Base-by-base conservation (phyloP, 805 yeast genomes). In the Pichia gijzeniarum region DNA sequence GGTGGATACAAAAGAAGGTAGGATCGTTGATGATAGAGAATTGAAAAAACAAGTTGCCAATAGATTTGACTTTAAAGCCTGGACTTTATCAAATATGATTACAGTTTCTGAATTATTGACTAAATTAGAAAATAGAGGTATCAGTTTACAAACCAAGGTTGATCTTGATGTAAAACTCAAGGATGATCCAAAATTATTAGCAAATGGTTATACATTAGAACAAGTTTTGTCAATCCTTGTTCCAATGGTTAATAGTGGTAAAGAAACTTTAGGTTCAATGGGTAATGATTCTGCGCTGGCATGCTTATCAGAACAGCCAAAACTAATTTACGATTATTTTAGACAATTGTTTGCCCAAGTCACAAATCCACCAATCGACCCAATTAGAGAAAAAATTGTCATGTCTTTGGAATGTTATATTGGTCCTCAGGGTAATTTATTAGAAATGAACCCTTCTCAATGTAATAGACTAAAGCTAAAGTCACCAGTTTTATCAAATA, bases 311-410 rank as follows among this genome's bases (percentile, higher is more conserved):
- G 91, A 86, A 62, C 95, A 89, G 67, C 98, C 99, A 36, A 83
- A 82, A 55, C 69, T 93, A 51, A 71, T 88, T 52, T 91, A 85
- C 65, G 99, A 93, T 60, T 91, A 91, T 70, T 93, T 91, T 74
- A 81, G 95, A 59, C 95, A 91, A 66, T 75, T 91, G 60, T 91
- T 91, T 70, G 99, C 99, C 18, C 99, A 91, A 69, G 99, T 91
- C 46, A 91, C 99, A 28, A 91, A 91, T 69, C 99, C 99, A 47
- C 98, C 99, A 41, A 93, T 91, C 62, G 99, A 91, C 65, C 98
- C 99, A 43, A 93, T 91, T 57, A 82, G 98, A 65, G 99, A 91
- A 70, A 82, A 83, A 48, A 86, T 91, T 56, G 98, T 93, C 60
- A 91, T 91, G 99, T 87, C 96, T 12, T 75, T 93, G 55, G 96